A percentile compares a stretch with the other conserved stretches of the same genome.
Evolutionary conservation across 106 monocot genomes (phyloP).

Genomic region (Vanilla planifolia): DNA sequence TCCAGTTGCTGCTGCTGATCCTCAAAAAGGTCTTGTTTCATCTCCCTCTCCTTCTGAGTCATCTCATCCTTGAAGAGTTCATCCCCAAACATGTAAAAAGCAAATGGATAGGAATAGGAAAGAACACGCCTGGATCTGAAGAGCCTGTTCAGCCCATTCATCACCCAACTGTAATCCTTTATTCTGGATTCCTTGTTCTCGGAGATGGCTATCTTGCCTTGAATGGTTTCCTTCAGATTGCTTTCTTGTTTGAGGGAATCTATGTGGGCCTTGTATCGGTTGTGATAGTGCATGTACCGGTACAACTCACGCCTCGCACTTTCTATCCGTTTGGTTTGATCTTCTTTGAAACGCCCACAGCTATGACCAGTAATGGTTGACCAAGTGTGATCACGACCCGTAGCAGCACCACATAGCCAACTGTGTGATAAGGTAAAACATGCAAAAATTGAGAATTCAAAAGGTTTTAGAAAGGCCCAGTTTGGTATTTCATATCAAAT

Average conservation of each 20-base stretch:
- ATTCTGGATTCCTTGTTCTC: conserved; percentile 68
- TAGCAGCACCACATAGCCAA: conserved; percentile 91
- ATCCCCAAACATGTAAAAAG: conserved; percentile 94
- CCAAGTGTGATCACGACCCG: conserved; percentile 89
- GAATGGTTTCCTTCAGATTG: conserved; percentile 57
- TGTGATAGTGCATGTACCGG: conserved; percentile 87
- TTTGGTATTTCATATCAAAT: no score
- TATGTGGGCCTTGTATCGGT: conserved; percentile 77
- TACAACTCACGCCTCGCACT: conserved; percentile 64
- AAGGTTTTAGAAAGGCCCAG: no score
- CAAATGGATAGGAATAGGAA: conserved; percentile 91
- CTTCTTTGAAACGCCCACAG: conserved; percentile 84
- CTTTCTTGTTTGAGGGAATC: conserved; percentile 85
- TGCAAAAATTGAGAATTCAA: no score
- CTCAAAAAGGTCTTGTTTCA: conserved; percentile 88
- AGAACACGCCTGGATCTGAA: conserved; percentile 83
- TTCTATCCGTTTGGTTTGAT: conserved; percentile 41
- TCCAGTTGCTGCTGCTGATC: conserved; percentile 94
- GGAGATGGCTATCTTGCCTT: conserved; percentile 53
- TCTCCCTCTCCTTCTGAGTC: conserved; percentile 59
- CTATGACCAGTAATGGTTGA: conserved; percentile 72
- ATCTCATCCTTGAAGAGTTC: conserved; percentile 94
- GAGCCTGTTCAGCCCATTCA: conserved; percentile 60
- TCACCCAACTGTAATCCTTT: conserved; percentile 74
- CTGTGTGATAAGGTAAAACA: conserved; percentile 28